Percentiles rank a stretch among this genome's conserved stretches.
These are phyloP conservation scores for Xylaria arbuscula DNA, from an alignment of 2,329 filamentous ascomycete species.

Conservation along the genomic window DNA sequence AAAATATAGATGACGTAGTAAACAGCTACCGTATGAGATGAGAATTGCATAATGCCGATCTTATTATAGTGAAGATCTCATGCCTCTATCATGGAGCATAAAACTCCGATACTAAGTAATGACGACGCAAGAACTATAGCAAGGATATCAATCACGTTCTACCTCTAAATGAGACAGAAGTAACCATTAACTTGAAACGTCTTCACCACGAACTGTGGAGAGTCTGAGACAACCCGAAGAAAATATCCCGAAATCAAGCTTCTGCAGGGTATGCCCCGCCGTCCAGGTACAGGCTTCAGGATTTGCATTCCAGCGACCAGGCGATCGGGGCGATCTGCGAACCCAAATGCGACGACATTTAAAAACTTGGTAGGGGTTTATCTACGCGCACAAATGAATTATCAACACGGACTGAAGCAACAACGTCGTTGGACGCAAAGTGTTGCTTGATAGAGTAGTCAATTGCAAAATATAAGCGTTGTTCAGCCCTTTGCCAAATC, in stretches of 20 bases:
- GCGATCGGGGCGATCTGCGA: constrained; percentile 18
- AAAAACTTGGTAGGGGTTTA: not conserved
- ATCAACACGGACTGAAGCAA: not conserved
- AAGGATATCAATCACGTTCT: no score
- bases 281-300: constrained; percentile 6
- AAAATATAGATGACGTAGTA: no score
- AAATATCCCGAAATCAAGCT: not conserved
- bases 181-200: not conserved
- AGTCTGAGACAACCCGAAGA: not conserved
- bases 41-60: no score
- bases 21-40: no score
- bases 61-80: no score
- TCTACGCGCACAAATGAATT: not conserved
- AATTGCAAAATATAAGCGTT: no score
- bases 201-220: not conserved
- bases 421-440: not conserved
- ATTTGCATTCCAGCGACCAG: constrained; percentile 21
- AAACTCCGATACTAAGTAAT: no score
- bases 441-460: no score
- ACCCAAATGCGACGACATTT: constrained; percentile 28
- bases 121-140: no score
- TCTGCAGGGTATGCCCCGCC: constrained; percentile 9
- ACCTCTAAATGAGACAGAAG: not conserved
- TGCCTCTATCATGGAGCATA: no score
- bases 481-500: no score